Evolutionary conservation across 2,329 filamentous ascomycete genomes (phyloP).

Genomic region (Aspergillus sclerotialis): DNA sequence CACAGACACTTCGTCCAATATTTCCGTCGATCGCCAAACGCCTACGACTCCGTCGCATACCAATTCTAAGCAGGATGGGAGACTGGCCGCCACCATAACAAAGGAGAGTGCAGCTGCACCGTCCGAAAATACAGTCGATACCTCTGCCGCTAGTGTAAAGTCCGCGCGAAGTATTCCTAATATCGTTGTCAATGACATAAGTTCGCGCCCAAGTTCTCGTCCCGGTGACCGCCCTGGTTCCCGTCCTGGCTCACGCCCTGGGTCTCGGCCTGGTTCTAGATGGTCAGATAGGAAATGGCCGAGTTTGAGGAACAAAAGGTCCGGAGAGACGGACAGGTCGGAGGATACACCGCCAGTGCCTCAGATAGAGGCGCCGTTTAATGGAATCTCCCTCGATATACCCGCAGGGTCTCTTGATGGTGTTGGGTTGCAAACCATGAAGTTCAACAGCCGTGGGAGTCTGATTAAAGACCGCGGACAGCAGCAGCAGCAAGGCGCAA

Average conservation of each 20-base stretch:
- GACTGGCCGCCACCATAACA: slow-evolving; percentile 7
- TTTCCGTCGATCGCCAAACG: slow-evolving; percentile 2
- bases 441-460: slow-evolving; percentile 56
- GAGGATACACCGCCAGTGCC: slow-evolving; percentile 28
- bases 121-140: slow-evolving; percentile 17
- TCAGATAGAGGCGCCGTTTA: slow-evolving; percentile 33
- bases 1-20: slow-evolving; percentile 16
- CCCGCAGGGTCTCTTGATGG: slow-evolving; percentile 49
- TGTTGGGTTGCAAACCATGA: slow-evolving; percentile 44
- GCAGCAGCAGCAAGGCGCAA: slow-evolving; percentile 1
- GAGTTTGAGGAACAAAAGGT: slow-evolving; percentile 26
- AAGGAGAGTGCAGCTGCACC: slow-evolving; percentile 11
- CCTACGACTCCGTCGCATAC: slow-evolving; percentile 6
- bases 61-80: slow-evolving; percentile 7
- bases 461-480: slow-evolving; percentile 47
- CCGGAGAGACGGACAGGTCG: slow-evolving; percentile 23
- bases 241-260: slow-evolving; percentile 21
- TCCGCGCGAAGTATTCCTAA: slow-evolving; percentile 32
- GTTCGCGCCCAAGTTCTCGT: slow-evolving; percentile 25
- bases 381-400: slow-evolving; percentile 49
- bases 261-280: slow-evolving; percentile 34
- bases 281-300: slow-evolving; percentile 40
- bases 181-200: slow-evolving; percentile 32
- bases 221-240: slow-evolving; percentile 24
- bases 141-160: slow-evolving; percentile 19